Percentiles rank a stretch among this genome's conserved stretches.
Conservation (phyloP, 2,329 filamentous ascomycete species). For the Penicillium brasilianum region DNA sequence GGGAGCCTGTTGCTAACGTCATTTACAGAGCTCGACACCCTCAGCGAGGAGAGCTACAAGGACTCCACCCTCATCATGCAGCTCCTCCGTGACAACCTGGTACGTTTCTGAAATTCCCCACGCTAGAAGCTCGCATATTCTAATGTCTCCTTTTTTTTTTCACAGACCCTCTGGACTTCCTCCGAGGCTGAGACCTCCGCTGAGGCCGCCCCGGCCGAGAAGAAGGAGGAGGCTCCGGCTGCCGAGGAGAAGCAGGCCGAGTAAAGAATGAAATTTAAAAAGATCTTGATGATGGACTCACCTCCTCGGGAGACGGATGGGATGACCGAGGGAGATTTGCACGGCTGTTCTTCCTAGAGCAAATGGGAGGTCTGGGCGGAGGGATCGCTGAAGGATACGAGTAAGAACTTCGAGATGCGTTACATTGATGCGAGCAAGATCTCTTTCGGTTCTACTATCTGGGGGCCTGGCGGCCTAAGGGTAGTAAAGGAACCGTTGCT, state of each 20-base stretch:
- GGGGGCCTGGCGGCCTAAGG: slow-evolving; percentile 19
- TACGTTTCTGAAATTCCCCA: slow-evolving; percentile 52
- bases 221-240: slow-evolving; percentile 51
- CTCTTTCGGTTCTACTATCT: slow-evolving; percentile 13
- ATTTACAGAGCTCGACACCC: slow-evolving; percentile 81
- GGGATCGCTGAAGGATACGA: not conserved
- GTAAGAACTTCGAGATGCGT: slow-evolving; percentile 11
- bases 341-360: slow-evolving; percentile 19
- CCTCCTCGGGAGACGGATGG: slow-evolving; percentile 33
- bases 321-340: slow-evolving; percentile 25
- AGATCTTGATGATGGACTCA: slow-evolving; percentile 40
- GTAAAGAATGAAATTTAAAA: slow-evolving; percentile 42
- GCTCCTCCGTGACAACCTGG: slow-evolving; percentile 94
- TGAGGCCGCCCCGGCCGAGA: slow-evolving; percentile 49
- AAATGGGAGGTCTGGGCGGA: slow-evolving; percentile 14
- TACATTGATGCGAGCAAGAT: slow-evolving; percentile 10
- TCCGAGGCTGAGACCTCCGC: slow-evolving; percentile 89
- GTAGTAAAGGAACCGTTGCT: slow-evolving; percentile 9
- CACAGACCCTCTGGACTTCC: slow-evolving; percentile 96
- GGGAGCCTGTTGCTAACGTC: slow-evolving; percentile 31
- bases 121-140: slow-evolving; percentile 13
- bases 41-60: slow-evolving; percentile 99
- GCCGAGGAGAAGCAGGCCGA: slow-evolving; percentile 51
- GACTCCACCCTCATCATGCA: slow-evolving; percentile 99
- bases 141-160: slow-evolving; percentile 33